Evolutionary conservation across 2,329 filamentous ascomycete species (phyloP), one percentile per base, ranked within the genome.

Genomic region (Diaporthe sp.): DNA sequence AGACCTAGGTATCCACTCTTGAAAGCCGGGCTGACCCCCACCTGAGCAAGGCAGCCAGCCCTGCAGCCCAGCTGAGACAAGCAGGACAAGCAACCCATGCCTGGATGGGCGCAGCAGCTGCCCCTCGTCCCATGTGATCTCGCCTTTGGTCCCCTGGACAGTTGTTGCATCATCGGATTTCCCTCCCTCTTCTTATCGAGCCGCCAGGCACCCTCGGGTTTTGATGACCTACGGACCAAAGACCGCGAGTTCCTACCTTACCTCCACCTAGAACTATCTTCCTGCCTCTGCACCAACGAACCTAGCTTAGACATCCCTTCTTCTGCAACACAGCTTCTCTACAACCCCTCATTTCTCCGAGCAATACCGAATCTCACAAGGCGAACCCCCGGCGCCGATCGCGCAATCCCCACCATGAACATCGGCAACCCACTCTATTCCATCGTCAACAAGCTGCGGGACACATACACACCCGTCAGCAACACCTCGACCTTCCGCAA

Each of bases 401-500:
- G 57, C 58, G 51, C 58, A 37, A 62, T 25, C 51, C 49, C 69
- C 81, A 86, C 79, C 76, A 98, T 98, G 95, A 97, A 97, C 84
- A 93, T 96, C 87, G 67, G 53, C 57, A 71, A 74, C 44, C 65
- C 73, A 62, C 90, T 98, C 81, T 95, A 97, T 85, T 98, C 95
- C 74, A 96, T 95, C 70, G 93, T 98, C 84, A 97, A 98, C 85
- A 95, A 93, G 80, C 92, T 98, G 82, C 94, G 96, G 80, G 97
- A 98, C 86, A 93, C 93, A 80, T 96, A 97, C 85, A 95, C 96
- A 17, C 96, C 96, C 55, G 93, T 98, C 81, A 92, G 92, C 76
- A 93, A 98, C 84, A 97, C 92, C 71, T 98, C 96, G 4, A 98
- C 95, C 78, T 99, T 99, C 86, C 94, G 96, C 80, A 90, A 92